Base-by-base conservation (phyloP, 495 filamentous ascomycete species). In the Podospora conica region DNA sequence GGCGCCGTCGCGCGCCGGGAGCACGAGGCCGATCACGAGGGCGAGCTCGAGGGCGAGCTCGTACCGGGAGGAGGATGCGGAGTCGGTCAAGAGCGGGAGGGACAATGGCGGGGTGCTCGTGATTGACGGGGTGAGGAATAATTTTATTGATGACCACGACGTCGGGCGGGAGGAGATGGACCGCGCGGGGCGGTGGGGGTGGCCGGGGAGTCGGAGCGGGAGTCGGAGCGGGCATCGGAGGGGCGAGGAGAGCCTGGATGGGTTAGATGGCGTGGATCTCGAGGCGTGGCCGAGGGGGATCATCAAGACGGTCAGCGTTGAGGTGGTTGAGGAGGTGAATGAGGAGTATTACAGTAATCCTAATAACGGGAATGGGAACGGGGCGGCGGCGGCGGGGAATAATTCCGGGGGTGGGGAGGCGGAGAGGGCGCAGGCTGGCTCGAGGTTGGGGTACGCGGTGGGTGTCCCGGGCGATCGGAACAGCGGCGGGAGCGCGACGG, bases 301-400 rank as follows among this genome's bases (percentile, higher is more conserved):
- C 61, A 77, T 78, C 69, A 78, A 78, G 68, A 77, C 76, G 28
- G 75, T 78, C 25, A 73, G 70, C n/a, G 73, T 78, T 20, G 75
- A 78, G 67, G 74, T 78, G 10, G 63, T 74, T 1, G 74, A 78
- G 66, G 76, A 78, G 68, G 67, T 70, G 20, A 76, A 72, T 58
- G 58, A 67, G 27, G 69, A 75, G 56, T 56, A 73, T 21, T 65
- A 66, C 22, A 58, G 62, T 24, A 55, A 31, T 6, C 27, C 21
- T 21, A 29, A 23, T 55, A 6, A 67, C 22, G 7, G 56, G 15
- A 3, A 29, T 9, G 65, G 53, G 1, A 22, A 31, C 23, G 20
- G 22, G 15, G 7, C 58, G 8, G 59, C 58, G 58, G 15, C 2
- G 20, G 60, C 24, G 58, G 33, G 65, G 12, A 33, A 27, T 27